Evolutionary conservation across 768 basidiomycete genomes (phyloP).

Genomic region (Amanita pallidorosea): DNA sequence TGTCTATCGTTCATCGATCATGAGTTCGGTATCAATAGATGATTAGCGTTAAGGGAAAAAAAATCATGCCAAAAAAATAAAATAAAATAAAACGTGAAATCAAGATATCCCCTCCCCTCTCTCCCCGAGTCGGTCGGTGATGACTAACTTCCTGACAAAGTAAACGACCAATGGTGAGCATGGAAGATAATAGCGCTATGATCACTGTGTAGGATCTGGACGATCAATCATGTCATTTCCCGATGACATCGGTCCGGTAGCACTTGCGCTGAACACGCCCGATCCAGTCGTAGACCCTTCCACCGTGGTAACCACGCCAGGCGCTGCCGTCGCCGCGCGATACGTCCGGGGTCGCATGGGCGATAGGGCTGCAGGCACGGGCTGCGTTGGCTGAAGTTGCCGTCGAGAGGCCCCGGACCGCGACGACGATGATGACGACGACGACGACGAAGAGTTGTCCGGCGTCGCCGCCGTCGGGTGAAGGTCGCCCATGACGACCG

Average conservation of each 20-base stretch:
- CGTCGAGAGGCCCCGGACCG: background rate
- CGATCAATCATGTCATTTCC: background rate
- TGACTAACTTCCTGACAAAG: constrained; percentile 1
- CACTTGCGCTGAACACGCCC: constrained; percentile 18
- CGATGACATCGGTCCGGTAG: background rate
- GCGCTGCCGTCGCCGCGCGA: constrained; percentile 10
- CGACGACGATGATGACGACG: background rate
- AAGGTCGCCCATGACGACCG: background rate
- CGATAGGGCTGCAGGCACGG: constrained; percentile 13
- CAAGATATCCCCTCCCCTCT: background rate
- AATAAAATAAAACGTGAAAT: background rate
- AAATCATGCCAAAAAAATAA: background rate
- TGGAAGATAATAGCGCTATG: background rate
- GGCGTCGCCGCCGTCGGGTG: constrained; percentile 6
- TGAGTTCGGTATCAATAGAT: no score
- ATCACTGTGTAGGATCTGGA: background rate
- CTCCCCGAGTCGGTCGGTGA: no score
- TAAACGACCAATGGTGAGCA: background rate
- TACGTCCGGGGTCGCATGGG: constrained; percentile 6
- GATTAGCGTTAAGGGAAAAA: background rate
- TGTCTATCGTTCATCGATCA: background rate
- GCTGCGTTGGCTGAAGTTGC: constrained; percentile 2
- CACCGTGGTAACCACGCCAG: constrained; percentile 27
- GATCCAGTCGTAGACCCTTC: constrained; percentile 45
- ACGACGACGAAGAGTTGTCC: background rate